Base-by-base conservation (phyloP, 2,329 filamentous ascomycete species). In the Didymosphaeria variabile region DNA sequence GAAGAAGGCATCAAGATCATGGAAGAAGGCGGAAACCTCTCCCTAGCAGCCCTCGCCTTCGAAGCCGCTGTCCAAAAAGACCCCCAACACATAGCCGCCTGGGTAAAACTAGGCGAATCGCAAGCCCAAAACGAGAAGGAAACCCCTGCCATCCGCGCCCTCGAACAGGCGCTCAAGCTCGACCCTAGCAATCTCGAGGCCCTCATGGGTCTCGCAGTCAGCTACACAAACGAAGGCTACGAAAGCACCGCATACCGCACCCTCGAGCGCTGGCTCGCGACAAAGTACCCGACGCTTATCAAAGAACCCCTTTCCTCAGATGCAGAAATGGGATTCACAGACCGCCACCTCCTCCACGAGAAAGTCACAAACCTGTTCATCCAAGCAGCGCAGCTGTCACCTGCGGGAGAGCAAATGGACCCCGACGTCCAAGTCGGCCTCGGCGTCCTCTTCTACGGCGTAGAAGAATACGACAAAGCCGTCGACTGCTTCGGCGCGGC, bases 81-180 rank as follows among this genome's bases (percentile, higher is more conserved):
- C 64, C 88, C 93, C 0, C 85, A 90, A 57, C 94, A 98, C 77
- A 88, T 94, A 40, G 91, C 97, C 57, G 95, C 95, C 2, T 99
- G 95, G 95, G 92, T 94, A 10, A 90, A 93, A 72, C 87, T 99
- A 34, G 95, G 95, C 56, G 90, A 91, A 57, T 92, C 94, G 19
- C 95, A 99, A 80, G 95, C 95, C 21, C 95, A 99, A 78, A 99
- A 99, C 79, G 95, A 99, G 79, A 99, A 99, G 82, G 95, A 99
- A 79, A 91, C 93, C 9, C 94, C 95, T 0, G 95, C 95, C 2
- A 97, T 99, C 67, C 90, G 95, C 36, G 95, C 95, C 3, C 84
- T 98, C 62, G 94, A 98, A 79, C 91, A 95, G 76, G 93, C 94
- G 0, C 82, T 97, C 65, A 94, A 94, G 78, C 84, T 95, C 31